Base-by-base conservation (phyloP, 2,329 filamentous ascomycete genomes). In the Penicillium olsonii region DNA sequence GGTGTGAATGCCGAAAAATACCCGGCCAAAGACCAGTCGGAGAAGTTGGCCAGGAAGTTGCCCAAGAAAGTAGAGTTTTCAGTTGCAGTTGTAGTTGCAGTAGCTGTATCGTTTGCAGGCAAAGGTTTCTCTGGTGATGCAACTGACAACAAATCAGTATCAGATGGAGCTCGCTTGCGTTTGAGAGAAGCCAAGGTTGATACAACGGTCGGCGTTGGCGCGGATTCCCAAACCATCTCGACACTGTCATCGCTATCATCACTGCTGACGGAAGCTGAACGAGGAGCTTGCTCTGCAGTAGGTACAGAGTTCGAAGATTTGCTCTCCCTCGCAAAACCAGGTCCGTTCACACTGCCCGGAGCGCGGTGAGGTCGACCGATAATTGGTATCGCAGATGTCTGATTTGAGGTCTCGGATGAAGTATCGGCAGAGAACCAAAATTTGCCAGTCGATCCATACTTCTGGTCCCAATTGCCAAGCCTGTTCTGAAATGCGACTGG, bases 401-500 rank as follows among this genome's bases (percentile, higher is more conserved):
- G 37, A 19, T 52, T 52, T n/a, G 45, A 48, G 5, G 34, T 45
- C 12, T 52, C 31, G 8, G 20, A 37, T 10, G 48, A 39, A 4
- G 38, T 47, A 9, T 54, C 48, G 26, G 56, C 43, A 15, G 60
- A 52, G 38, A 75, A 74, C 57, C 68, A 70, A 49, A 74, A 81
- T 40, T 74, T 76, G 8, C 78, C 78, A 26, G 72, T 65, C 38
- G 68, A 50, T 34, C 72, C 69, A 64, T 84, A 84, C 58, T 82
- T 84, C 18, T 76, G 68, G 59, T 82, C 77, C 47, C 77, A 75
- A 19, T 72, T 57, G 33, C 69, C 68, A 47, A 82, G 61, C 42
- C 73, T 75, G 29, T 70, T 68, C 54, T 74, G 75, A 61, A 84
- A 84, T 8, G 65, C 57, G 7, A 84, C 68, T 0, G 80, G 77